Evolutionary conservation across 2,329 filamentous ascomycete genomes (phyloP).

Genomic region (Allantophomopsis cytisporea): DNA sequence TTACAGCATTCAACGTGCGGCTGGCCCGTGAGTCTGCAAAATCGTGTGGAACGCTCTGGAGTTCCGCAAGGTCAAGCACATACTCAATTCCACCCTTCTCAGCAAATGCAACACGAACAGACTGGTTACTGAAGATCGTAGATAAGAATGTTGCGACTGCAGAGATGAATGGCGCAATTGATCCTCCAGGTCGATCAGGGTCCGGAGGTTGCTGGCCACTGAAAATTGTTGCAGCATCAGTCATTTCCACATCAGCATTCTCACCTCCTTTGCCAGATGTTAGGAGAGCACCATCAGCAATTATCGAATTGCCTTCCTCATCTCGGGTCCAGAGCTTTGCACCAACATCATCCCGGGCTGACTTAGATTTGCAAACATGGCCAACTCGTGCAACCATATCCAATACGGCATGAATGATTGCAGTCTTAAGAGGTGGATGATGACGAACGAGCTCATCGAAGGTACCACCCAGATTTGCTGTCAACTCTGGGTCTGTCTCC

Average conservation of each 20-base stretch:
- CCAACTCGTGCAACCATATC: conserved; percentile 79
- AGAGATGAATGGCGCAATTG: conserved; percentile 45
- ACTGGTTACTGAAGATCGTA: conserved; percentile 15
- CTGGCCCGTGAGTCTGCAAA: conserved; percentile 55
- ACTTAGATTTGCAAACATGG: conserved; percentile 58
- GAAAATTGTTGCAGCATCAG: conserved; percentile 28
- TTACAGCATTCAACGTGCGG: conserved; percentile 57
- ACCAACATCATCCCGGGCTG: conserved; percentile 57
- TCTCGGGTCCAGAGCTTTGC: conserved; percentile 61
- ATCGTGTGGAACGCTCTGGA: conserved; percentile 66
- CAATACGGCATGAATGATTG: conserved; percentile 74
- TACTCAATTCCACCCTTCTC: conserved; percentile 70
- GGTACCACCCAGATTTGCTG: conserved; percentile 61
- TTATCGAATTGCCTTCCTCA: conserved; percentile 39
- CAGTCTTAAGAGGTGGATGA: conserved; percentile 68
- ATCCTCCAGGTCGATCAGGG: conserved; percentile 5
- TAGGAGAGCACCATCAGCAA: conserved; percentile 31
- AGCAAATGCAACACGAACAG: conserved; percentile 43
- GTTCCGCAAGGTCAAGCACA: conserved; percentile 70
- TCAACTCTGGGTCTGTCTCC: conserved; percentile 58
- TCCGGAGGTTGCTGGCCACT: conserved; percentile 9
- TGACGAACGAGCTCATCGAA: conserved; percentile 95
- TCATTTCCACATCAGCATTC: conserved; percentile 55
- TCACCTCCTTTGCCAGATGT: conserved; percentile 23
- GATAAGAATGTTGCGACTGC: conserved; percentile 64